Evolutionary conservation across 2,329 filamentous ascomycete genomes (phyloP).

Genomic region (Venturia asperata): DNA sequence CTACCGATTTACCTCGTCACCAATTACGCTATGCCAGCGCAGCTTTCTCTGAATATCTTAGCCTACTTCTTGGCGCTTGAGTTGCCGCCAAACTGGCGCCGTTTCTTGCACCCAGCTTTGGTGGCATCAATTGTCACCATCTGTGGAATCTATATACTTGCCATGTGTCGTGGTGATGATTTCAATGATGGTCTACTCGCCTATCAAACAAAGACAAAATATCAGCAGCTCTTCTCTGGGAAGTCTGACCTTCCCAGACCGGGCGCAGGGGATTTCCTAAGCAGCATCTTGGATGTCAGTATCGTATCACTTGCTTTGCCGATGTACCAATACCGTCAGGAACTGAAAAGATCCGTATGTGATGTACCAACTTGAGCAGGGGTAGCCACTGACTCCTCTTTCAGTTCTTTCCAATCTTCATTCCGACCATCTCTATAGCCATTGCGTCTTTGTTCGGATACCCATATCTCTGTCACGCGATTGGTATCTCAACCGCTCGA

Average conservation of each 20-base stretch:
- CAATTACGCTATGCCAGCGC: slow-evolving; percentile 44
- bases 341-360: slow-evolving; percentile 43
- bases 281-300: slow-evolving; percentile 49
- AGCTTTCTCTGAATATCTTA: slow-evolving; percentile 45
- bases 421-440: slow-evolving; percentile 48
- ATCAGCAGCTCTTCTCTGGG: slow-evolving; percentile 49
- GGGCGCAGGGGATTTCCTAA: slow-evolving; percentile 52
- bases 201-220: slow-evolving; percentile 49
- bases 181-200: slow-evolving; percentile 38
- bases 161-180: slow-evolving; percentile 37
- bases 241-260: slow-evolving; percentile 31
- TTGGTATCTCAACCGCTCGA: slow-evolving; percentile 48
- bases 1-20: slow-evolving; percentile 49
- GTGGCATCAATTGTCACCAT: slow-evolving; percentile 49
- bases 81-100: slow-evolving; percentile 43
- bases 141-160: slow-evolving; percentile 48
- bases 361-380: background rate
- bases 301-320: slow-evolving; percentile 54
- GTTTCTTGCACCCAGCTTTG: slow-evolving; percentile 52
- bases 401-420: slow-evolving; percentile 46
- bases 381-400: background rate
- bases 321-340: slow-evolving; percentile 54
- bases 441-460: slow-evolving; percentile 51
- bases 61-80: slow-evolving; percentile 46
- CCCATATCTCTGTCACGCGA: slow-evolving; percentile 46